phyloP scores from a whole-genome alignment of 192 early-diverging fungal species.

The Coemansia sp. region DNA sequence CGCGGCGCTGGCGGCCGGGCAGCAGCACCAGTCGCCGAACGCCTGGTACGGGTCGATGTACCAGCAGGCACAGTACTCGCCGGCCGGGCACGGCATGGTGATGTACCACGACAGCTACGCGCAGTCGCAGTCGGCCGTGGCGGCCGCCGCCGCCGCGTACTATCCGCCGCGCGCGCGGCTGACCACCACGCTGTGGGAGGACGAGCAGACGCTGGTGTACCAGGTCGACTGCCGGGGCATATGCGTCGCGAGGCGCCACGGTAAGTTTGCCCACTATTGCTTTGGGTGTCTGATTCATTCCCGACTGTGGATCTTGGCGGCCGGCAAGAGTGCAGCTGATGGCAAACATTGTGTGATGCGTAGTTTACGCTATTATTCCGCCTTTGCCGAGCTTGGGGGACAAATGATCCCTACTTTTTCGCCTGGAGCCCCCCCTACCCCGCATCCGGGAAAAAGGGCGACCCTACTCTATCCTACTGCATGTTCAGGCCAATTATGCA shows the following conservation, averaged over 20 bases:
- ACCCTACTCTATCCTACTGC: neutral
- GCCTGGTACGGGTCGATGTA: constrained; percentile 48
- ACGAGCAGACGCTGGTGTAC: constrained; percentile 73
- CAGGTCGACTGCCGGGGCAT: constrained; percentile 78
- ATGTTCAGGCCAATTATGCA: neutral
- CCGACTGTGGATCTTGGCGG: neutral
- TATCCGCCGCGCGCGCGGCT: constrained; percentile 46
- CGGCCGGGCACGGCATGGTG: constrained; percentile 41
- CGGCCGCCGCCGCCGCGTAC: constrained; percentile 53
- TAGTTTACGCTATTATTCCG: constrained; percentile 1
- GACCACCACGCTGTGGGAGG: constrained; percentile 78
- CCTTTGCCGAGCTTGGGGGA: neutral
- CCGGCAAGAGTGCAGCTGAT: neutral
- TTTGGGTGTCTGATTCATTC: too few species aligned
- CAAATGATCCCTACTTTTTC: neutral
- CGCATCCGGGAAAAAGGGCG: too few species aligned
- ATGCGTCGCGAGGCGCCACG: constrained; percentile 69
- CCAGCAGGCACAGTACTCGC: constrained; percentile 49
- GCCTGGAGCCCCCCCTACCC: neutral
- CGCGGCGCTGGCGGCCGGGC: constrained; percentile 31
- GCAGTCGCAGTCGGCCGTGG: constrained; percentile 31
- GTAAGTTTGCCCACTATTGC: constrained; percentile 33
- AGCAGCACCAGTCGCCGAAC: constrained; percentile 36
- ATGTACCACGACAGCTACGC: constrained; percentile 51
- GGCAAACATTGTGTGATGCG: constrained; percentile 8